Evolutionary conservation across 176 grass and related monocot species (phyloP).

Genomic region (Rhipidocladum racemiflorum): DNA sequence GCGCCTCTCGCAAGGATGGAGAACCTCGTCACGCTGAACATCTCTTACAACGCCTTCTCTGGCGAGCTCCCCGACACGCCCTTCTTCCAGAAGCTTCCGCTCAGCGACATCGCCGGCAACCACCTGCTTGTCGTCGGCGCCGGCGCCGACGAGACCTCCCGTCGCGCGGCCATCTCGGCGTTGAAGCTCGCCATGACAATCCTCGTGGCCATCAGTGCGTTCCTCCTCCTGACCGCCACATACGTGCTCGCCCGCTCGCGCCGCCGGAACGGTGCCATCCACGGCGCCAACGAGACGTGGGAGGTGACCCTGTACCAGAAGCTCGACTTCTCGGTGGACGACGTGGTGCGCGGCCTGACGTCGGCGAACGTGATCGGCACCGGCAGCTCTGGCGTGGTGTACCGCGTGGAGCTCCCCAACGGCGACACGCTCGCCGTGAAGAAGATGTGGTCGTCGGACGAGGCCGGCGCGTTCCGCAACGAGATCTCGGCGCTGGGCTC

Average conservation of each 20-base stretch:
- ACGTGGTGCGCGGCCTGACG: conserved; percentile 59
- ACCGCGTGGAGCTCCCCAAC: conserved; percentile 52
- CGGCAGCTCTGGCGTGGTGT: conserved; percentile 89
- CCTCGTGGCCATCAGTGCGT: conserved; percentile 49
- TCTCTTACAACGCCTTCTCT: conserved; percentile 83
- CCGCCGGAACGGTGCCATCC: conserved; percentile 4
- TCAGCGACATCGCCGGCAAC: conserved; percentile 80
- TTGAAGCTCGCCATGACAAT: conserved; percentile 78
- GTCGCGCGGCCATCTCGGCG: conserved; percentile 42
- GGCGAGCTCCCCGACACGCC: conserved; percentile 75
- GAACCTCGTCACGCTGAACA: conserved; percentile 85
- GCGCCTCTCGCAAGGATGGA: conserved; percentile 50
- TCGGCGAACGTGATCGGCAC: conserved; percentile 90
- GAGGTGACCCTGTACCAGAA: conserved; percentile 98
- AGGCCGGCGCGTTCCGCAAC: conserved; percentile 72
- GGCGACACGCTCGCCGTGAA: conserved; percentile 79
- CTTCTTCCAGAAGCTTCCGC: conserved; percentile 83
- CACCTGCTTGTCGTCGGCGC: conserved; percentile 54
- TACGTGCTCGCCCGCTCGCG: conserved; percentile 59
- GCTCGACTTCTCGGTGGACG: conserved; percentile 74
- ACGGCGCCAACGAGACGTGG: conserved; percentile 45
- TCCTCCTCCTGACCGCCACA: conserved; percentile 51
- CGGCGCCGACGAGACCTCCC: conserved; percentile 16
- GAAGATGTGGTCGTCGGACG: conserved; percentile 94
- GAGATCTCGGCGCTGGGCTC: conserved; percentile 80